Evolutionary conservation across 2,329 filamentous ascomycete species (phyloP), one percentile per base, ranked within the genome.

Genomic region (Penicillium palitans): DNA sequence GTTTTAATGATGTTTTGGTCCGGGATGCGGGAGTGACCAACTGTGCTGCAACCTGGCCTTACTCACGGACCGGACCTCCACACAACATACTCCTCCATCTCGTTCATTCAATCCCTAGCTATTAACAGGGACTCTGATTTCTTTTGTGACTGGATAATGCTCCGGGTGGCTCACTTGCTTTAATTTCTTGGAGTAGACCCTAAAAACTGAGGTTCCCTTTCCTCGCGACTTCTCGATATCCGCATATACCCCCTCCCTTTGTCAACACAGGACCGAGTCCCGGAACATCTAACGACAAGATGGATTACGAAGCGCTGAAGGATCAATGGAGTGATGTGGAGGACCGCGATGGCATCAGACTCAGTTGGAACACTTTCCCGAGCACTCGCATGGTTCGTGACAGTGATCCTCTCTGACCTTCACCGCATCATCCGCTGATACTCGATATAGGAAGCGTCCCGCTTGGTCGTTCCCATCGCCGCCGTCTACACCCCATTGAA

Each of bases 311-410:
- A 77, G 84, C 87, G 67, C 81, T 96, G 67, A 97, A 97, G 80
- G 93, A 97, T 79, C 90, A 93, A 80, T 97, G 93, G 93, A 91
- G 89, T 72, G 92, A 97, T 76, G 88, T 96, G 59, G 95, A 99
- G 81, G 95, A 99, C 73, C 88, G 91, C 68, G 95, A 99, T 86
- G 95, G 95, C 61, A 87, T 98, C 72, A 88, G 95, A 63, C 84
- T 99, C 66, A 97, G 93, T 79, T 99, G 95, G 95, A 99, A 99
- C 76, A 96, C 96, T 61, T 96, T 99, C 72, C 95, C 95, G 50
- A 97, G 93, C 81, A 93, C 93, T 72, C 91, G 95, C 75, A 97
- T 99, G 92, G 93, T 91, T 69, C 69, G 84, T 79, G 57, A 48
- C 60, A 39, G 51, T 49, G 61, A 55, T 56, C 35, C 51, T 25